A percentile compares a stretch with the other conserved stretches of the same genome.
Conservation (phyloP, 2,329 filamentous ascomycete genomes). For the Phyllosticta citrichinensis region DNA sequence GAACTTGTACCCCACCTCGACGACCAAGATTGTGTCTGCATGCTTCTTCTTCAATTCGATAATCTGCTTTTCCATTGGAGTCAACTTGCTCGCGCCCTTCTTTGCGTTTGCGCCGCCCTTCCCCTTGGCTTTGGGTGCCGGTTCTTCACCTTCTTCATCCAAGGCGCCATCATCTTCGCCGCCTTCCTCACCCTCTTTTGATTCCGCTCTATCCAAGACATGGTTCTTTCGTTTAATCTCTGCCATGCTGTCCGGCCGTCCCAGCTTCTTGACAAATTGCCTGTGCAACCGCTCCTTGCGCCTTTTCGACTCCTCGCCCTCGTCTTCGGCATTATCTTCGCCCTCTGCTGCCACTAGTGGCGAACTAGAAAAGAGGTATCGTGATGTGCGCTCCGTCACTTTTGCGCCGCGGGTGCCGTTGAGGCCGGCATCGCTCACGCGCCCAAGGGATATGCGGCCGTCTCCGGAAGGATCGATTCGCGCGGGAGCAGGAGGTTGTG, state of each 20-base stretch:
- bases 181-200: conserved; percentile 38
- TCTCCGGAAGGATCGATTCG: background rate
- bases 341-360: conserved; percentile 15
- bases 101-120: conserved; percentile 47
- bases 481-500: background rate
- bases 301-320: conserved; percentile 44
- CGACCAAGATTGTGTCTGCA: conserved; percentile 77
- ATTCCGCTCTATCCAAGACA: conserved; percentile 40
- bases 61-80: conserved; percentile 87
- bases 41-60: conserved; percentile 89
- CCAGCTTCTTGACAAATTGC: conserved; percentile 83
- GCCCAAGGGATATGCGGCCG: conserved; percentile 17
- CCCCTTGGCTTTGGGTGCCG: conserved; percentile 35
- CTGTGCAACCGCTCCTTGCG: conserved; percentile 65
- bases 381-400: conserved; percentile 43
- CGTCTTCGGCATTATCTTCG: conserved; percentile 31
- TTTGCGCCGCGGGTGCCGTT: conserved; percentile 24
- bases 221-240: conserved; percentile 53
- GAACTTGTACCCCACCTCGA: conserved; percentile 98
- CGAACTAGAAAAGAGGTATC: conserved; percentile 49
- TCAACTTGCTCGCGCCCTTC: conserved; percentile 74
- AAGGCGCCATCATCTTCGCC: conserved; percentile 45
- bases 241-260: conserved; percentile 70
- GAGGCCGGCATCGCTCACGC: conserved; percentile 16
- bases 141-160: conserved; percentile 38